A percentile compares a stretch with the other conserved stretches of the same genome.
Evolutionary conservation across 371 early-diverging fungal species (phyloP).

Genomic region (Mycotypha africana): DNA sequence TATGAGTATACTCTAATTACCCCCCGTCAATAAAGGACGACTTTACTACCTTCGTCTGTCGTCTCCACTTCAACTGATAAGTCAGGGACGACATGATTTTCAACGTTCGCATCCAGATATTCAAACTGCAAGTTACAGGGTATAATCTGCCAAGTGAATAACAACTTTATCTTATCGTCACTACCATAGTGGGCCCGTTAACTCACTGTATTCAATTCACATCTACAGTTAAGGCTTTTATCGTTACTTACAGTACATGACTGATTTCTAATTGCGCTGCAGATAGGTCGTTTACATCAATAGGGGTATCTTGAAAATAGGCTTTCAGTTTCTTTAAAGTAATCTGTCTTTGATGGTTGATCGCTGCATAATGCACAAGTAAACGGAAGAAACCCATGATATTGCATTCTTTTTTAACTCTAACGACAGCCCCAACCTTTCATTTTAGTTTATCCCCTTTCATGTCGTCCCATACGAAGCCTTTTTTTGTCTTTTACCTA

Average conservation of each 20-base stretch:
- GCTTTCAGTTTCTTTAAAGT: no score
- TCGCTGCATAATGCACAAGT: slow-evolving; percentile 19
- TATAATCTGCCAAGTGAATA: slow-evolving; percentile 19
- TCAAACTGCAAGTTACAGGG: background rate
- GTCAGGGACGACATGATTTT: slow-evolving; percentile 1
- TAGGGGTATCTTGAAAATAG: no score
- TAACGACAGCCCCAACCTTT: background rate
- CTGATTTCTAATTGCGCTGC: no score
- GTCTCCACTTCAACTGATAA: slow-evolving; percentile 3
- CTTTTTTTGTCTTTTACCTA: slow-evolving; percentile 9
- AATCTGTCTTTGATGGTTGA: slow-evolving; percentile 18
- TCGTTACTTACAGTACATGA: no score
- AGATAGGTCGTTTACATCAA: no score
- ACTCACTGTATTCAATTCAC: no score
- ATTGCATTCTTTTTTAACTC: slow-evolving; percentile 24
- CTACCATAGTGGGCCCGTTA: no score
- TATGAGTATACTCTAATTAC: no score
- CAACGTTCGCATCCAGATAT: slow-evolving; percentile 5
- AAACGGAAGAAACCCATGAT: slow-evolving; percentile 28
- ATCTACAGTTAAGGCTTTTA: no score
- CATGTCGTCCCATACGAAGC: no score
- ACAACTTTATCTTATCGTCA: no score
- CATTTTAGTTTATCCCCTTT: no score
- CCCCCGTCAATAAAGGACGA: background rate
- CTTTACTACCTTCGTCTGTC: background rate